phyloP scores from a whole-genome alignment of 2,329 filamentous ascomycete species.

The Colletotrichum sidae region DNA sequence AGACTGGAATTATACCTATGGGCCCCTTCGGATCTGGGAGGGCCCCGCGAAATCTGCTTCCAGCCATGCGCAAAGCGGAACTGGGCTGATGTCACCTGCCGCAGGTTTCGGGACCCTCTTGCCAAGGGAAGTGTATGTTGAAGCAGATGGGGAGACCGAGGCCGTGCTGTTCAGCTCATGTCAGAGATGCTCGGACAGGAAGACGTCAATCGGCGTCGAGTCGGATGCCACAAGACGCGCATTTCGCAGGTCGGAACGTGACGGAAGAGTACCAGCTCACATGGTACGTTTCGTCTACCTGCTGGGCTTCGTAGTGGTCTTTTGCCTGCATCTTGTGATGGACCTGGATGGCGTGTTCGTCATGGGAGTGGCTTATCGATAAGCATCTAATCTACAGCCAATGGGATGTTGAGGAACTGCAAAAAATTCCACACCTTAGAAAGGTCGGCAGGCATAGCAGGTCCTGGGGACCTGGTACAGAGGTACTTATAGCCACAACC shows the following conservation, averaged over 20 bases:
- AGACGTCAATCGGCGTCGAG: too few relatives aligned
- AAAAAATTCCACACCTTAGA: background rate
- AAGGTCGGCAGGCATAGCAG: background rate
- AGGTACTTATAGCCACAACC: too few relatives aligned
- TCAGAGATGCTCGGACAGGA: too few relatives aligned
- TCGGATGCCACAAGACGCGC: too few relatives aligned
- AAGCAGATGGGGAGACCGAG: background rate
- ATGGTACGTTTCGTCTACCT: conserved; percentile 16
- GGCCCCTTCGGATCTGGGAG: conserved; percentile 8
- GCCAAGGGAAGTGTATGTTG: background rate
- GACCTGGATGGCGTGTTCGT: conserved; percentile 31
- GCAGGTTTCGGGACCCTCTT: background rate
- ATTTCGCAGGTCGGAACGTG: background rate
- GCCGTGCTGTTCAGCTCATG: too few relatives aligned
- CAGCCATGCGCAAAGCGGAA: background rate
- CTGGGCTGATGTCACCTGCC: conserved; percentile 30
- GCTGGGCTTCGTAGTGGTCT: background rate
- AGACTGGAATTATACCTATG: background rate
- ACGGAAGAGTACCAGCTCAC: conserved; percentile 25
- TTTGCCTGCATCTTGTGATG: conserved; percentile 32
- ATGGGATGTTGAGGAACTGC: background rate
- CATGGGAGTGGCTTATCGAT: conserved; percentile 34
- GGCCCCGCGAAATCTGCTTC: conserved; percentile 18
- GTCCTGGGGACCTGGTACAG: background rate
- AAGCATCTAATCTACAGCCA: conserved; percentile 3